Conservation (phyloP, 148 eudicot genomes). For the Fagopyrum esculentum region DNA sequence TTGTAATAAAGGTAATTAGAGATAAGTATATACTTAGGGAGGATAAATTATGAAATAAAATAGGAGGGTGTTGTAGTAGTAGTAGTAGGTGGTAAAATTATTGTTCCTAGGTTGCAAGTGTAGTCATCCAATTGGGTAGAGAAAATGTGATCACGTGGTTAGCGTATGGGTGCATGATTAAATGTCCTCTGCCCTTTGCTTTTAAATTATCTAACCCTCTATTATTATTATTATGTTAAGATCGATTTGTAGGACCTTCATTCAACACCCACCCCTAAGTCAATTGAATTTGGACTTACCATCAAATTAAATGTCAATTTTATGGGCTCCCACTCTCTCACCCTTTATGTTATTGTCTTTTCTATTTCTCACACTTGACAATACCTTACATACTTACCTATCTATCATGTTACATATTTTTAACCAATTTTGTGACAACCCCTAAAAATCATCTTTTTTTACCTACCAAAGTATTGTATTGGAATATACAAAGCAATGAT, state of each 20-base stretch:
- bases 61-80: too few relatives aligned
- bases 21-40: neutral
- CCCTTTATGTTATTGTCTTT: neutral
- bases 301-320: neutral
- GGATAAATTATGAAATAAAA: neutral
- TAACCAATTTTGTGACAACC: too few relatives aligned
- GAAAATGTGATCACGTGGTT: slow-evolving; percentile 26
- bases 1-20: neutral
- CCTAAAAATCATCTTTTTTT: too few relatives aligned
- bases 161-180: slow-evolving; percentile 24
- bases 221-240: neutral
- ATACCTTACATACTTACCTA: too few relatives aligned
- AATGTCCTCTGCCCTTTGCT: slow-evolving; percentile 7
- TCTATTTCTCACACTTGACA: too few relatives aligned
- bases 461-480: too few relatives aligned
- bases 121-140: slow-evolving; percentile 14
- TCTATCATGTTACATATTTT: too few relatives aligned
- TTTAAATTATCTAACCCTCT: neutral
- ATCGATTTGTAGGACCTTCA: neutral
- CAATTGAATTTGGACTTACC: slow-evolving; percentile 13
- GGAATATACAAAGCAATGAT: too few relatives aligned
- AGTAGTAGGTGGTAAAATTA: slow-evolving; percentile 15
- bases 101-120: slow-evolving; percentile 29
- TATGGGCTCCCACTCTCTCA: neutral
- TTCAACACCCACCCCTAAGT: neutral